Conservation (phyloP, 345 rosid genomes). For the Cardamine resedifolia region DNA sequence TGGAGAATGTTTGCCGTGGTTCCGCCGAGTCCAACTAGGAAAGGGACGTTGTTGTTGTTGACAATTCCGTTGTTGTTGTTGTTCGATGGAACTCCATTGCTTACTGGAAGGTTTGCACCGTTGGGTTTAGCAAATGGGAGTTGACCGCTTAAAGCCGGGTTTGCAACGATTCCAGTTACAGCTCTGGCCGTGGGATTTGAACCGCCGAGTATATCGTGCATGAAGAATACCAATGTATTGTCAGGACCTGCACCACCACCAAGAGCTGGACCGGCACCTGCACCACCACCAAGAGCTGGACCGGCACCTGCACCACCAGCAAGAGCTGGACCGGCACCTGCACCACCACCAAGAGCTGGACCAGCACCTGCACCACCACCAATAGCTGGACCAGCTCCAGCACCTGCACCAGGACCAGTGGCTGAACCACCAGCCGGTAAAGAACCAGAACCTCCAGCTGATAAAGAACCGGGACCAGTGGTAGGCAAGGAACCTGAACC, state of each 20-base stretch:
- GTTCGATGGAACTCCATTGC: conserved; percentile 59
- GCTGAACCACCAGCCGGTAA: too few species aligned
- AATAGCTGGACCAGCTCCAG: too few species aligned
- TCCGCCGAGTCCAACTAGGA: conserved; percentile 79
- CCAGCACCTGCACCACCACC: not conserved
- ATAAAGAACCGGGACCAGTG: conserved; percentile 21
- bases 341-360: conserved; percentile 20
- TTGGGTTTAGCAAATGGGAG: conserved; percentile 85
- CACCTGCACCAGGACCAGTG: too few species aligned
- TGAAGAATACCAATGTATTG: conserved; percentile 54
- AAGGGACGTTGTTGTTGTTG: conserved; percentile 84
- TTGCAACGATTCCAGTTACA: conserved; percentile 69
- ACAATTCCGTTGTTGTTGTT: conserved; percentile 61
- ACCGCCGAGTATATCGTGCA: conserved; percentile 80
- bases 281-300: not conserved
- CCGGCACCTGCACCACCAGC: not conserved
- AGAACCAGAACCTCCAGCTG: conserved; percentile 13
- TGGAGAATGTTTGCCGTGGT: conserved; percentile 48
- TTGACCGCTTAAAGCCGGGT: conserved; percentile 67
- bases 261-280: not conserved
- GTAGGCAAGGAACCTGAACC: conserved; percentile 29
- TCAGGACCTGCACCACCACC: conserved; percentile 21
- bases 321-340: not conserved
- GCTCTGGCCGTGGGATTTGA: conserved; percentile 75
- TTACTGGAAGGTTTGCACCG: conserved; percentile 71